Percentiles rank a stretch among this genome's conserved stretches.
Evolutionary conservation across 106 monocot species (phyloP).

Genomic region (Gastrodia elata): DNA sequence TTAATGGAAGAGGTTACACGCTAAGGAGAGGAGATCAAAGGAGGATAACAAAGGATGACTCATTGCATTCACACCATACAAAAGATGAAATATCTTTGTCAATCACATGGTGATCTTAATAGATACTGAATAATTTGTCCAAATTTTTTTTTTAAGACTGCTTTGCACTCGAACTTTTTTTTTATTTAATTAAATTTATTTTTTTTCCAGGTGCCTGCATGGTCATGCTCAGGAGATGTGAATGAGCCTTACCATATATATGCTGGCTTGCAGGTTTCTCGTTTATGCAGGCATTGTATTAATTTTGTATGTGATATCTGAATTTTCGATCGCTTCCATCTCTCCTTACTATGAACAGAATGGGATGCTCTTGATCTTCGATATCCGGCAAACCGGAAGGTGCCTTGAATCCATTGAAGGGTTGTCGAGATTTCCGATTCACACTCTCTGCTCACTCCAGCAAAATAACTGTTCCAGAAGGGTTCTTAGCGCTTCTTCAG

Average conservation of each 20-base stretch:
- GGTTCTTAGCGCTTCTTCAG: conserved; percentile 71
- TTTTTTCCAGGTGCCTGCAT: conserved; percentile 51
- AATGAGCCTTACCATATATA: conserved; percentile 49
- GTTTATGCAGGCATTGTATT: conserved; percentile 5
- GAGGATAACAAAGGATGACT: too few species aligned
- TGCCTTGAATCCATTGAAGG: conserved; percentile 41
- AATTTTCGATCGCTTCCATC: not conserved
- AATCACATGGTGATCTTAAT: too few species aligned
- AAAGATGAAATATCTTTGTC: too few species aligned
- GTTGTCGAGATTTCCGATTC: conserved; percentile 56
- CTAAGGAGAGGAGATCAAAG: too few species aligned
- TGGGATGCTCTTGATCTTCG: conserved; percentile 72
- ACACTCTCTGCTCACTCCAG: conserved; percentile 54
- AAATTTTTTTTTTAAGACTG: too few species aligned
- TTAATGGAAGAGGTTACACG: too few species aligned
- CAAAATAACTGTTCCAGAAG: conserved; percentile 15
- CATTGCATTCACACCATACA: too few species aligned
- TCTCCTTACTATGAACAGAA: conserved; percentile 32
- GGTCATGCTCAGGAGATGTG: conserved; percentile 78
- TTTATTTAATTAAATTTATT: not conserved
- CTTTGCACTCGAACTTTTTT: not conserved
- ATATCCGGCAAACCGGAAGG: conserved; percentile 72
- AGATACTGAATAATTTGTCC: too few species aligned
- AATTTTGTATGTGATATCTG: not conserved
- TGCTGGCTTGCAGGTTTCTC: conserved; percentile 84